Base-by-base conservation (phyloP, 176 grass and related monocot species). In the Carex kokanica region DNA sequence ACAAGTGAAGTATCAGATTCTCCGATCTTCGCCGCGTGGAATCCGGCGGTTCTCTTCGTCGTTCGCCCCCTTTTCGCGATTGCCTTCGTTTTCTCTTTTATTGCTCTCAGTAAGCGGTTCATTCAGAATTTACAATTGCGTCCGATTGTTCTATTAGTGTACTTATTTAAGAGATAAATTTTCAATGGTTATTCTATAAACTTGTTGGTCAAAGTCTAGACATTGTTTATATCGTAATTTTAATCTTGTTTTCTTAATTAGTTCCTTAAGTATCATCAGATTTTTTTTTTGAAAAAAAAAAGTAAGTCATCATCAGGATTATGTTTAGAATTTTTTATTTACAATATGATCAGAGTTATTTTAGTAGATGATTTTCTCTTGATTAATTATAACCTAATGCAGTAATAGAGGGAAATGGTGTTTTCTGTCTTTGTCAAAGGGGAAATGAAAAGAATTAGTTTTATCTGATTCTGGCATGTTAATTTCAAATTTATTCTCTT, bases 31-130 rank as follows among this genome's bases (percentile, higher is more conserved):
- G 13, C 31, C 6, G 78, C 61, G 60, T 86, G n/a, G 86, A 87
- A 95, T 83, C 54, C 86, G 31, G 87, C 82, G 51, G 57, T 77
- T 20, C 5, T 92, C 29, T 89, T 89, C 81, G n/a, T 95, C 61
- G 14, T 96, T 85, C 97, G 93, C 0, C 97, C 97, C 20, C 60
- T 99, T 47, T 77, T 99, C 38, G 93, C 91, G 34, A 11, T 99
- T 31, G 6, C 60, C 40, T 96, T 99, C 86, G 88, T 99, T 86
- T 3, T 99, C 66, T 79, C 83, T 64, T 74, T 99, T 58, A 89
- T 96, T 72, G 65, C 90, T 52, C 78, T 99, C 54, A 96, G 97
- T 96, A 88, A 71, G 86, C 16, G 27, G 15, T 74, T 72, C 3
- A 4, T 62, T 31, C 31, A 11, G 34, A 52, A 18, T 58, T 24